A percentile compares a stretch with the other conserved stretches of the same genome.
phyloP scores from a whole-genome alignment of 192 early-diverging fungal species.

The Chytriomyces hyalinus region DNA sequence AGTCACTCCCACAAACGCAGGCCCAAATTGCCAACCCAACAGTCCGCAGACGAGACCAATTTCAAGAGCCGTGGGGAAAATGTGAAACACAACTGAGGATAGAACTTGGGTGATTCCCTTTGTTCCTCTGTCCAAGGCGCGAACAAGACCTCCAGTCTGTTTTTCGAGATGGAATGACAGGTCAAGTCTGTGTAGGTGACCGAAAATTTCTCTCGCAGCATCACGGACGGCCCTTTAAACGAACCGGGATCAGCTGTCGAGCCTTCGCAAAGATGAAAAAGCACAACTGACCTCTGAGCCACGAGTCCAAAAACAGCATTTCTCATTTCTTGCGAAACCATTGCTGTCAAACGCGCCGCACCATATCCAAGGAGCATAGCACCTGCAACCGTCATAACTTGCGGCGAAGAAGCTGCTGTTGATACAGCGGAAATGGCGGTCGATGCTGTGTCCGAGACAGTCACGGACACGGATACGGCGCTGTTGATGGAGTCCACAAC shows the following conservation, averaged over 20 bases:
- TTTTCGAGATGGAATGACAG: conserved; percentile 89
- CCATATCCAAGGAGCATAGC: conserved; percentile 96
- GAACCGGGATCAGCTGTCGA: not conserved
- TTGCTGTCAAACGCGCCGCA: conserved; percentile 82
- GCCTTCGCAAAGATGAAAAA: no score
- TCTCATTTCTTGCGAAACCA: conserved; percentile 83
- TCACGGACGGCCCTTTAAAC: conserved; percentile 83
- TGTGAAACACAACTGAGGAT: conserved; percentile 92
- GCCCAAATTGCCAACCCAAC: conserved; percentile 75
- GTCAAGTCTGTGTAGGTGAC: conserved; percentile 87
- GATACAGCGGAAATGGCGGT: conserved; percentile 26
- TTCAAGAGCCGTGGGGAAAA: conserved; percentile 93
- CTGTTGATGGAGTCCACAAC: conserved; percentile 86
- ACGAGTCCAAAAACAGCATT: conserved; percentile 94
- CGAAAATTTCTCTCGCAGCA: conserved; percentile 86
- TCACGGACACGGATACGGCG: conserved; percentile 61
- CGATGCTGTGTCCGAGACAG: not conserved
- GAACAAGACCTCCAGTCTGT: conserved; percentile 95
- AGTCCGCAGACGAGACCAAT: conserved; percentile 95
- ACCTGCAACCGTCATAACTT: conserved; percentile 78
- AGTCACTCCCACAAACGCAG: conserved; percentile 84
- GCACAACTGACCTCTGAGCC: conserved; percentile 61
- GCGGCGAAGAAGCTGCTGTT: no score
- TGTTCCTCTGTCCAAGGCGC: conserved; percentile 89
- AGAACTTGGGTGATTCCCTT: conserved; percentile 98